A percentile compares a stretch with the other conserved stretches of the same genome.
These are phyloP conservation scores for Hypoxylon subgilvum DNA, from an alignment of 495 filamentous ascomycete genomes.

Conservation along the genomic window DNA sequence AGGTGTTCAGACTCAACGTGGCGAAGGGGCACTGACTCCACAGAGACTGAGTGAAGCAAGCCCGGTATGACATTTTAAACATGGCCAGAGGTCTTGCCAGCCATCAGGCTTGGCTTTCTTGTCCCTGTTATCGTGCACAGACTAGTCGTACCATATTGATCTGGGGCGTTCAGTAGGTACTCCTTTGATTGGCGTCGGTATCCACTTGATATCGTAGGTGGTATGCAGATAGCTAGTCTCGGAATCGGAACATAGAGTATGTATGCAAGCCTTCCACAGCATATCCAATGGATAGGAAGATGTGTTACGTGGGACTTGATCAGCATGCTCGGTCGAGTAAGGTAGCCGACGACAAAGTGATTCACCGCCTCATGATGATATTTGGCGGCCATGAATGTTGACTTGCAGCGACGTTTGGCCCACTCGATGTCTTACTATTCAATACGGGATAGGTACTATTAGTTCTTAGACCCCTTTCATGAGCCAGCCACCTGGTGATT, in stretches of 20 bases:
- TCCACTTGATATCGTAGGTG: background rate
- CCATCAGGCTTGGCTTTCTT: slow-evolving; percentile 3
- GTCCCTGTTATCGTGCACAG: too few species aligned
- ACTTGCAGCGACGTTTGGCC: background rate
- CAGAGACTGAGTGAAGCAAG: too few species aligned
- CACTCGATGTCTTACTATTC: background rate
- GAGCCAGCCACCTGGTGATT: background rate
- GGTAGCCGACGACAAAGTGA: background rate
- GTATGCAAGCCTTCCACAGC: slow-evolving; percentile 17
- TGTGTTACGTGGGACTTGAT: background rate
- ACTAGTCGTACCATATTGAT: too few species aligned
- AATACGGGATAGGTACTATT: too few species aligned
- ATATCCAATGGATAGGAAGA: background rate
- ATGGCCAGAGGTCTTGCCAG: background rate
- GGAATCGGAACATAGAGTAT: background rate
- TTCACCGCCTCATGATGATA: slow-evolving; percentile 8
- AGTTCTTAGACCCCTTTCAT: background rate
- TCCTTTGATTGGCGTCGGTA: background rate
- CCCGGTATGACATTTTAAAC: slow-evolving; percentile 5
- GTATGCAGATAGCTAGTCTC: background rate
- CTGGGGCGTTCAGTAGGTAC: too few species aligned
- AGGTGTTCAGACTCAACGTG: too few species aligned
- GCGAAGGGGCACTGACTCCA: too few species aligned
- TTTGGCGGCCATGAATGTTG: too few species aligned
- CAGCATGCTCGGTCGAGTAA: background rate